Evolutionary conservation across 2,329 filamentous ascomycete genomes (phyloP).

Genomic region (Paraphaeosphaeria sporulosa): DNA sequence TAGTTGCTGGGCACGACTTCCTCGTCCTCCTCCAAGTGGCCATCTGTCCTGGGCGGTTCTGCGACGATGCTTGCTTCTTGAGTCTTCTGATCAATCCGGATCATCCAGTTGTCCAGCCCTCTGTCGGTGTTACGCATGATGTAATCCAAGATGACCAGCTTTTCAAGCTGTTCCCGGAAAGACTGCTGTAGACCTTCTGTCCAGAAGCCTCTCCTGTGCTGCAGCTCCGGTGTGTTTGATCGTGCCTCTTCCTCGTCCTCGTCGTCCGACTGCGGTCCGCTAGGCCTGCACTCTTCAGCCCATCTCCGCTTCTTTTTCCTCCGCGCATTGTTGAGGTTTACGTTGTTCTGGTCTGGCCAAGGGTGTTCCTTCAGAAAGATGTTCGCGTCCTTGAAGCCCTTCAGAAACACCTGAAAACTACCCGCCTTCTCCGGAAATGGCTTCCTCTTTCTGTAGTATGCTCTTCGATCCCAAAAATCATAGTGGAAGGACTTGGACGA

Average conservation of each 20-base stretch:
- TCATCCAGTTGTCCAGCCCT: constrained; percentile 99
- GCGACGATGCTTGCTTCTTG: constrained; percentile 86
- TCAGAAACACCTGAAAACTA: constrained; percentile 96
- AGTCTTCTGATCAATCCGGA: constrained; percentile 87
- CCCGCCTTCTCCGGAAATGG: constrained; percentile 87
- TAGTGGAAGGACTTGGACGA: constrained; percentile 98
- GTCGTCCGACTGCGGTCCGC: constrained; percentile 64
- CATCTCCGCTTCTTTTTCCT: constrained; percentile 72
- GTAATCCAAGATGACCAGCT: constrained; percentile 95
- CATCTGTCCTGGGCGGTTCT: constrained; percentile 76
- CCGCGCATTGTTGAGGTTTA: constrained; percentile 71
- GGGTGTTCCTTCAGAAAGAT: constrained; percentile 93
- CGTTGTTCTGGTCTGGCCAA: constrained; percentile 87
- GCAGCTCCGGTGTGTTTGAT: constrained; percentile 41
- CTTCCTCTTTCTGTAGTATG: constrained; percentile 86
- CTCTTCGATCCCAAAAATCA: constrained; percentile 93
- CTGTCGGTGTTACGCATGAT: constrained; percentile 99
- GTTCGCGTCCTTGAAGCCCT: constrained; percentile 96
- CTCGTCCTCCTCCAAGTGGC: constrained; percentile 43
- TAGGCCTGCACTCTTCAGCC: constrained; percentile 83
- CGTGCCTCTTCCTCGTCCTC: constrained; percentile 62
- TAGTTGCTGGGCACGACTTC: constrained; percentile 60
- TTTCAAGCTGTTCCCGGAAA: constrained; percentile 94
- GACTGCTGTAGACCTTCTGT: constrained; percentile 87
- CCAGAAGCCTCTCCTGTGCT: constrained; percentile 75